Conservation (phyloP, 2,329 filamentous ascomycete genomes). For the Arthrinium phaeospermum region DNA sequence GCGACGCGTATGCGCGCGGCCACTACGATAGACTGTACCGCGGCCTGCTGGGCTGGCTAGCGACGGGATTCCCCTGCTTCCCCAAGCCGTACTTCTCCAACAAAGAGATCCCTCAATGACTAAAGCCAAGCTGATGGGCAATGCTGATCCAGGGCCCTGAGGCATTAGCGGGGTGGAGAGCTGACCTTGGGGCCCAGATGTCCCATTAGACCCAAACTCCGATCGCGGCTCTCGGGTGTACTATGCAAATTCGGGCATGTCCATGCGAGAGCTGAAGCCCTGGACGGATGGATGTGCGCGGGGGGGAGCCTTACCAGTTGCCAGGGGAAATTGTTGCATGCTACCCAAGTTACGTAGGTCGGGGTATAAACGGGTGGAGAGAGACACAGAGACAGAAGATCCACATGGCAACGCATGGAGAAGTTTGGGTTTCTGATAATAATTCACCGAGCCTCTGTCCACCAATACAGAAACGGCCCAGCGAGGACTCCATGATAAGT, state of each 20-base stretch:
- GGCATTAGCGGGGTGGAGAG: background rate
- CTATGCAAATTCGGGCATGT: slow-evolving; percentile 19
- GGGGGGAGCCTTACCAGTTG: background rate
- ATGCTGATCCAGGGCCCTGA: background rate
- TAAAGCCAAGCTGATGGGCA: background rate
- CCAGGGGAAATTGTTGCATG: slow-evolving; percentile 10
- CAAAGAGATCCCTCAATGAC: slow-evolving; percentile 7
- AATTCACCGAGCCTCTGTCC: slow-evolving; percentile 14
- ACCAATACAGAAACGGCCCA: background rate
- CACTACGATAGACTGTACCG: slow-evolving; percentile 11
- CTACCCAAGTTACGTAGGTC: background rate
- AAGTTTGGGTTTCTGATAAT: slow-evolving; percentile 6
- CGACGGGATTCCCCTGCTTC: slow-evolving; percentile 4
- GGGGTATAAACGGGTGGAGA: slow-evolving; percentile 2
- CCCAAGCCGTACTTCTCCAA: slow-evolving; percentile 12
- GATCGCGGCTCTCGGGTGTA: background rate
- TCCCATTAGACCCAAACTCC: background rate
- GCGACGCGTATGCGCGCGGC: background rate
- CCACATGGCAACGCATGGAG: background rate
- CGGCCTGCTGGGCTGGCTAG: slow-evolving; percentile 9
- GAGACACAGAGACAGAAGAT: background rate
- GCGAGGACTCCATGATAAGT: background rate
- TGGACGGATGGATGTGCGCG: background rate
- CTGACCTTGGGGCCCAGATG: background rate
- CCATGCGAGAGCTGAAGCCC: slow-evolving; percentile 2